Percentiles rank a stretch among this genome's conserved stretches.
Evolutionary conservation across 176 grass and related monocot species (phyloP).

Genomic region (Dendrocalamus sinicus): DNA sequence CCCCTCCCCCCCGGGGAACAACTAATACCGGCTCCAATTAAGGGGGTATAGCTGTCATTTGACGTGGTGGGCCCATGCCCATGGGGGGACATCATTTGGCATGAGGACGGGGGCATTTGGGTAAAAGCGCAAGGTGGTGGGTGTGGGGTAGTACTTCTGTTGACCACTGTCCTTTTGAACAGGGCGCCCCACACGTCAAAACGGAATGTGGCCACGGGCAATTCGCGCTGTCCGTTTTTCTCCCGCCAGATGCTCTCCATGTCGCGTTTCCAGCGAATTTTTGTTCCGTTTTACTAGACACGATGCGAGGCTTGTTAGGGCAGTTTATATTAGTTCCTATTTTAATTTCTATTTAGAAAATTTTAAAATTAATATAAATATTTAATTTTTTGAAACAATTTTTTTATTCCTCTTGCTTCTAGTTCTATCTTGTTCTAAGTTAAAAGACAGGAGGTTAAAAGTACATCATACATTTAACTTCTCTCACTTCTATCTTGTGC

Average conservation of each 20-base stretch:
- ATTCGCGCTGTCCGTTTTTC: neutral
- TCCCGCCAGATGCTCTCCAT: neutral
- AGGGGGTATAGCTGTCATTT: too few species aligned
- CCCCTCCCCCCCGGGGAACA: too few species aligned
- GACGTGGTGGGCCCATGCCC: neutral
- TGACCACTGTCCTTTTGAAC: constrained; percentile 33
- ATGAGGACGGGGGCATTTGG: neutral
- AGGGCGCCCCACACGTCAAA: constrained; percentile 40
- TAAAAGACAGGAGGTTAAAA: too few species aligned
- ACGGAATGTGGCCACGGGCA: constrained; percentile 14
- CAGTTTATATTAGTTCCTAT: too few species aligned
- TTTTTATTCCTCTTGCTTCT: too few species aligned
- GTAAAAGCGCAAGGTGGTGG: constrained; percentile 5
- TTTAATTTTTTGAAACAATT: fast-evolving
- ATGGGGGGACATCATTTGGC: neutral
- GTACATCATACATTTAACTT: too few species aligned
- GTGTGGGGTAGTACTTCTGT: neutral
- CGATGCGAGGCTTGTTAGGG: too few species aligned
- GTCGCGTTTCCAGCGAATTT: neutral
- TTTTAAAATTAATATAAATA: too few species aligned
- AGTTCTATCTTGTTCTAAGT: too few species aligned
- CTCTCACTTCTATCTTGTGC: fast-evolving
- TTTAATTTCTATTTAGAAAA: too few species aligned
- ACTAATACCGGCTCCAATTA: too few species aligned
- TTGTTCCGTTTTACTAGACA: neutral